Evolutionary conservation across 1,139 yeast genomes (phyloP).

Genomic region (Geotrichum aggregatum): DNA sequence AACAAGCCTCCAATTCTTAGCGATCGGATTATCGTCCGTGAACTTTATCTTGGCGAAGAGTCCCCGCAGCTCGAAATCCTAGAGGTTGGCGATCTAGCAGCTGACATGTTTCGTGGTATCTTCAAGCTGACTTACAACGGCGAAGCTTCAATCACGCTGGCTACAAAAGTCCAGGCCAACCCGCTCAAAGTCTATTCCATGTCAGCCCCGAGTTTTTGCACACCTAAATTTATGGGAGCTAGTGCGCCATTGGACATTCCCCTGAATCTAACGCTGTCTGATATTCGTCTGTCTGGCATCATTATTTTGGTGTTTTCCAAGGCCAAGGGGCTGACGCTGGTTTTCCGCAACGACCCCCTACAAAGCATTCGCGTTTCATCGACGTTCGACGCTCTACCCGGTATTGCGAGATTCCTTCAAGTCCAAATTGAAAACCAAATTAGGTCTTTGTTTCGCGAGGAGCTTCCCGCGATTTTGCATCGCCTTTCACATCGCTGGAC

Average conservation of each 20-base stretch:
- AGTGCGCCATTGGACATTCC: slow-evolving; percentile 73
- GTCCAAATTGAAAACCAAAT: slow-evolving; percentile 78
- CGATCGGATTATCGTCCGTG: slow-evolving; percentile 66
- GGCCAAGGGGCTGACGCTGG: slow-evolving; percentile 77
- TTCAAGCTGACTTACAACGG: slow-evolving; percentile 79
- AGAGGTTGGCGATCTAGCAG: slow-evolving; percentile 80
- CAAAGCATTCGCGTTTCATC: slow-evolving; percentile 78
- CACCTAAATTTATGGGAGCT: slow-evolving; percentile 65
- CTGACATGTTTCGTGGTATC: slow-evolving; percentile 77
- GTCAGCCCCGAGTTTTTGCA: slow-evolving; percentile 47
- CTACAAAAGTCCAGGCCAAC: slow-evolving; percentile 81
- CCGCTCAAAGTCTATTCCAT: slow-evolving; percentile 66
- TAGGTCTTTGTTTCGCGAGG: slow-evolving; percentile 74
- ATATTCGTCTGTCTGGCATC: slow-evolving; percentile 71
- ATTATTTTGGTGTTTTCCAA: slow-evolving; percentile 80
- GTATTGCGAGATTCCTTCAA: slow-evolving; percentile 75
- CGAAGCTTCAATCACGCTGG: slow-evolving; percentile 72
- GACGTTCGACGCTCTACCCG: slow-evolving; percentile 80
- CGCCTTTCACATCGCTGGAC: slow-evolving; percentile 71
- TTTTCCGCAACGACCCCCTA: slow-evolving; percentile 82
- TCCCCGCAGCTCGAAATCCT: slow-evolving; percentile 78
- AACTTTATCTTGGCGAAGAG: slow-evolving; percentile 69
- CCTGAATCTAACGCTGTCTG: slow-evolving; percentile 67
- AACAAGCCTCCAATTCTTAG: slow-evolving; percentile 77
- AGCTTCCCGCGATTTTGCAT: slow-evolving; percentile 76